phyloP scores from a whole-genome alignment of 108 stramenopile genomes.

The Aurantiochytrium sp. region DNA sequence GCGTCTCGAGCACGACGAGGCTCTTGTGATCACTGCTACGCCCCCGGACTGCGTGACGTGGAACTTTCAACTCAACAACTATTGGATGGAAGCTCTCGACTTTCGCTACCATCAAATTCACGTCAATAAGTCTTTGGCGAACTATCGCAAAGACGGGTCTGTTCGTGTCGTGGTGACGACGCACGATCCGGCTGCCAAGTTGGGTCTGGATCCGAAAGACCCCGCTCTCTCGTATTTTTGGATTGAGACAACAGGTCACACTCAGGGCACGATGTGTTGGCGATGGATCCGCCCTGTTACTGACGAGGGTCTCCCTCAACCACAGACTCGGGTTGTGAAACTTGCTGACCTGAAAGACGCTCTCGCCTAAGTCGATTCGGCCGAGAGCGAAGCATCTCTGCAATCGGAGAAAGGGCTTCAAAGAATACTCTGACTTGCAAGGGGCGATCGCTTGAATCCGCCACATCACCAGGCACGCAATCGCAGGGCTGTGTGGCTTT shows the following conservation, averaged over 20 bases:
- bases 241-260: slow-evolving; percentile 8
- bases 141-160: background rate
- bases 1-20: background rate
- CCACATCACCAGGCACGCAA: no score
- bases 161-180: background rate
- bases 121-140: background rate
- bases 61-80: background rate
- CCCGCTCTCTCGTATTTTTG: background rate
- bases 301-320: background rate
- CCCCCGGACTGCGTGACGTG: background rate
- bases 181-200: background rate
- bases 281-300: background rate
- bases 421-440: no score
- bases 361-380: background rate
- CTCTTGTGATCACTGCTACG: background rate
- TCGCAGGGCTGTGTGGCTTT: no score
- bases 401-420: no score
- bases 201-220: background rate
- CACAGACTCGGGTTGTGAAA: background rate
- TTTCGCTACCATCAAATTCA: background rate
- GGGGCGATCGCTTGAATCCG: no score
- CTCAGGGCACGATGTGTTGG: background rate
- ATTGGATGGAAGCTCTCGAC: slow-evolving; percentile 8
- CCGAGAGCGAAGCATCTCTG: background rate
- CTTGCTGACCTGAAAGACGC: background rate